A percentile compares a stretch with the other conserved stretches of the same genome.
These are phyloP conservation scores for Boletus coccyginus DNA, from an alignment of 768 basidiomycete species.

Conservation along the genomic window DNA sequence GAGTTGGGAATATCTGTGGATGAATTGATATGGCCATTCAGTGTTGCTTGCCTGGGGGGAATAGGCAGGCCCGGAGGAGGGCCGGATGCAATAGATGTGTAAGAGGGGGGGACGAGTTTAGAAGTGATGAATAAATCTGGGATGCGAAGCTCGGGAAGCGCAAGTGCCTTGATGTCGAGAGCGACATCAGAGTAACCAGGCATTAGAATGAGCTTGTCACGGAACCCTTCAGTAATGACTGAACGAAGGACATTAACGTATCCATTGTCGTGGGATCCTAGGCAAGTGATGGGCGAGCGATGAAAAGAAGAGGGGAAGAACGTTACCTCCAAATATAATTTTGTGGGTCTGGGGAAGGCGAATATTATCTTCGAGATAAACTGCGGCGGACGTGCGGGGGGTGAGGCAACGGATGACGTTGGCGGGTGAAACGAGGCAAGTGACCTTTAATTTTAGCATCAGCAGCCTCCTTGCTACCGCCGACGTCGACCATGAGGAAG, in stretches of 20 bases:
- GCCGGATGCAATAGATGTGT: constrained; percentile 22
- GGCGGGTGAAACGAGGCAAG: neutral
- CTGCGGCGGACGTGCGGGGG: constrained; percentile 20
- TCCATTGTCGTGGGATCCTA: constrained; percentile 74
- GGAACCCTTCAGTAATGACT: constrained; percentile 61
- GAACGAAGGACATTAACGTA: constrained; percentile 62
- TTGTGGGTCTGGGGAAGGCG: constrained; percentile 61
- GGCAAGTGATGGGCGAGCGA: neutral
- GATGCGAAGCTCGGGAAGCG: constrained; percentile 50
- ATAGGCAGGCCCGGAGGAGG: constrained; percentile 27
- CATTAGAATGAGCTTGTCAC: constrained; percentile 62
- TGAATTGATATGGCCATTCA: constrained; percentile 13
- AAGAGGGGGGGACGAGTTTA: constrained; percentile 42
- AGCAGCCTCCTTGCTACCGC: constrained; percentile 68
- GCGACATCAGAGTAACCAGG: constrained; percentile 63
- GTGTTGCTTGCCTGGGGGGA: constrained; percentile 10
- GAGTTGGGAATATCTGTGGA: constrained; percentile 14
- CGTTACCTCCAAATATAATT: constrained; percentile 63
- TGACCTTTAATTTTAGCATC: constrained; percentile 75
- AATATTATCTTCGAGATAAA: constrained; percentile 38
- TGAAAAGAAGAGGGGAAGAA: neutral
- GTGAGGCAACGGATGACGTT: constrained; percentile 6
- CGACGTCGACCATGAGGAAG: constrained; percentile 70
- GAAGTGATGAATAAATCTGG: constrained; percentile 59
- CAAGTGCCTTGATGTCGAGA: constrained; percentile 53